phyloP scores from a whole-genome alignment of 2,329 filamentous ascomycete species.

The Hawksworthiomyces lignivorus region DNA sequence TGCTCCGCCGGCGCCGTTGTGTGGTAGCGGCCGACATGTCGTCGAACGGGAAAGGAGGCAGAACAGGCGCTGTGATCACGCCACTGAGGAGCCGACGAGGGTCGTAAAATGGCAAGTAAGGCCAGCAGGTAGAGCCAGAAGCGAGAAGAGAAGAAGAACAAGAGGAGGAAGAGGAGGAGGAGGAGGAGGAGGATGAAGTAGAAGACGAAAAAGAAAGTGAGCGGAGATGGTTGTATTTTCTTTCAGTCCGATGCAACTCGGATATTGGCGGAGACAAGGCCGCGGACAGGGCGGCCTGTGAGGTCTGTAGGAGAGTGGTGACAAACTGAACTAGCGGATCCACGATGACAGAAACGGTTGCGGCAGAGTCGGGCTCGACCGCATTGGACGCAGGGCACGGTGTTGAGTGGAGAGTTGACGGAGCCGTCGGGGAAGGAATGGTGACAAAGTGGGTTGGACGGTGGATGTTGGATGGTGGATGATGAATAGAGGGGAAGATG shows the following conservation, averaged over 20 bases:
- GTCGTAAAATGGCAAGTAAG: conserved; percentile 27
- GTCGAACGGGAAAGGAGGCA: conserved; percentile 49
- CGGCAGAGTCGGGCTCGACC: conserved; percentile 51
- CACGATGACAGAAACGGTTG: conserved; percentile 45
- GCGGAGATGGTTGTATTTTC: conserved; percentile 7
- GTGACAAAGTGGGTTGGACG: conserved; percentile 4
- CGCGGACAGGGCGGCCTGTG: conserved; percentile 4
- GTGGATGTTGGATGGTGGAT: too few species aligned
- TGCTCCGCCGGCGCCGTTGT: conserved; percentile 46
- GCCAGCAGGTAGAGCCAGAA: conserved; percentile 13
- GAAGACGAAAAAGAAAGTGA: conserved; percentile 16
- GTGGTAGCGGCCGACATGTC: conserved; percentile 10
- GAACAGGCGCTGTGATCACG: conserved; percentile 44
- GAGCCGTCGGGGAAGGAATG: conserved; percentile 4
- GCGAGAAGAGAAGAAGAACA: conserved; percentile 12
- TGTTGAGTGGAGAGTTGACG: conserved; percentile 7
- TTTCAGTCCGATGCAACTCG: background rate
- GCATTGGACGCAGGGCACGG: conserved; percentile 37
- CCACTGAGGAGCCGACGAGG: conserved; percentile 47
- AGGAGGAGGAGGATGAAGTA: background rate
- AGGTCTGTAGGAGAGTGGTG: conserved; percentile 25
- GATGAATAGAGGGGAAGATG: too few species aligned
- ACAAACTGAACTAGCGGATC: conserved; percentile 41
- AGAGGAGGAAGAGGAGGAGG: conserved; percentile 17
- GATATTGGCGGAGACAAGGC: conserved; percentile 5